phyloP scores from a whole-genome alignment of 2,329 filamentous ascomycete species.

The Penicillium freii region DNA sequence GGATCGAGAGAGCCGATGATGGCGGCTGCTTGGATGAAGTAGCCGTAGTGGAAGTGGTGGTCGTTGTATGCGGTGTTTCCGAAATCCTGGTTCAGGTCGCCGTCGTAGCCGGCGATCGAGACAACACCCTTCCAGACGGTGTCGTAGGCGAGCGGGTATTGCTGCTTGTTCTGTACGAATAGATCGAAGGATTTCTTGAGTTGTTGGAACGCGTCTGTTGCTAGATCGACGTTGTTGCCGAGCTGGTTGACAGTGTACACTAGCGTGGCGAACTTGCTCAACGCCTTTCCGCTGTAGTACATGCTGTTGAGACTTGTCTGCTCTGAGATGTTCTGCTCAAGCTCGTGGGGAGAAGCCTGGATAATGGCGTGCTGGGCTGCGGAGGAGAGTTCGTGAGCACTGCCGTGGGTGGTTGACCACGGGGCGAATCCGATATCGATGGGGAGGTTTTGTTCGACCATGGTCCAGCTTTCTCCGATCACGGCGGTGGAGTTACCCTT shows the following conservation, averaged over 20 bases:
- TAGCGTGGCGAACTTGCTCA: slow-evolving; percentile 73
- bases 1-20: slow-evolving; percentile 78
- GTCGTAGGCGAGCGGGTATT: slow-evolving; percentile 58
- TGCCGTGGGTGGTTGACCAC: slow-evolving; percentile 60
- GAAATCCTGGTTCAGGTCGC: slow-evolving; percentile 73
- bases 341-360: slow-evolving; percentile 66
- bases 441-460: slow-evolving; percentile 73
- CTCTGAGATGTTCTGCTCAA: slow-evolving; percentile 70
- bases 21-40: slow-evolving; percentile 84
- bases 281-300: slow-evolving; percentile 87
- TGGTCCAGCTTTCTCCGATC: slow-evolving; percentile 70
- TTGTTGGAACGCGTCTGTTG: slow-evolving; percentile 57
- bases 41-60: slow-evolving; percentile 68
- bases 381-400: slow-evolving; percentile 39
- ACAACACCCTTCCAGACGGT: slow-evolving; percentile 74
- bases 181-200: slow-evolving; percentile 65
- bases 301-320: slow-evolving; percentile 79
- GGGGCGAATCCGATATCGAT: slow-evolving; percentile 73
- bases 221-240: slow-evolving; percentile 57
- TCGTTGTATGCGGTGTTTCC: slow-evolving; percentile 78
- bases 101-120: slow-evolving; percentile 69
- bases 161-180: slow-evolving; percentile 67
- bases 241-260: slow-evolving; percentile 66
- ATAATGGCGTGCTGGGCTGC: slow-evolving; percentile 60
- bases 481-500: slow-evolving; percentile 79